Conservation (phyloP, 352 stramenopile species). For the Phytophthora megakarya region DNA sequence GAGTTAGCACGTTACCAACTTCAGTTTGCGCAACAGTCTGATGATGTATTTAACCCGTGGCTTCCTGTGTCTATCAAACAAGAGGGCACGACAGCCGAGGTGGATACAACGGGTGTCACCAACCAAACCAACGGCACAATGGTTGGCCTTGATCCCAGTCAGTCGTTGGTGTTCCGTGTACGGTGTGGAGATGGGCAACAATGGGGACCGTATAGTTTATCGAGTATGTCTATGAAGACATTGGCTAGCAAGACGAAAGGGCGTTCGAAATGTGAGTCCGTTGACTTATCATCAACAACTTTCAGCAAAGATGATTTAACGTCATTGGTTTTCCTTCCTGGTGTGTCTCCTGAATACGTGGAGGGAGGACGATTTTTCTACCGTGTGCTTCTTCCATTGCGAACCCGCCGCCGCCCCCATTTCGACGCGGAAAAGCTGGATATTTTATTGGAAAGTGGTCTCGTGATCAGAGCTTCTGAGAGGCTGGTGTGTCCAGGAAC, state of each 20-base stretch:
- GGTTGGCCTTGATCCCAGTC: conserved; percentile 57
- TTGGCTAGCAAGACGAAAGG: conserved; percentile 33
- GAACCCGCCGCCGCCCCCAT: conserved; percentile 49
- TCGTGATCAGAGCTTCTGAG: conserved; percentile 56
- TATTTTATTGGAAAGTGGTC: conserved; percentile 55
- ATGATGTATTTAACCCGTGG: conserved; percentile 67
- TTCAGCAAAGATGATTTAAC: conserved; percentile 1
- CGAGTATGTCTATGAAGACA: conserved; percentile 60
- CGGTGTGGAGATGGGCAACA: conserved; percentile 59
- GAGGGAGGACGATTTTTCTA: conserved; percentile 74
- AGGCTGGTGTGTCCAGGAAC: conserved; percentile 60
- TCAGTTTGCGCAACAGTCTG: conserved; percentile 67
- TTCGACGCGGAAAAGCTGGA: conserved; percentile 62
- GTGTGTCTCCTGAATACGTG: conserved; percentile 63
- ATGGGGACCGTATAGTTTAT: conserved; percentile 74
- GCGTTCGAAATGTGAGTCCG: conserved; percentile 4
- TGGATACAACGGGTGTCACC: conserved; percentile 52
- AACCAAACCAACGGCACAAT: conserved; percentile 67
- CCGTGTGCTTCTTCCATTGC: conserved; percentile 54
- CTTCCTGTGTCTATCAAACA: conserved; percentile 59
- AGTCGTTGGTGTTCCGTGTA: conserved; percentile 68
- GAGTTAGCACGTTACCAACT: conserved; percentile 55
- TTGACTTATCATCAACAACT: conserved; percentile 19
- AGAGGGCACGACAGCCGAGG: conserved; percentile 38
- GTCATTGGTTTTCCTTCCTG: conserved; percentile 51